Base-by-base conservation (phyloP, 352 stramenopile genomes). In the Globisporangium splendens region DNA sequence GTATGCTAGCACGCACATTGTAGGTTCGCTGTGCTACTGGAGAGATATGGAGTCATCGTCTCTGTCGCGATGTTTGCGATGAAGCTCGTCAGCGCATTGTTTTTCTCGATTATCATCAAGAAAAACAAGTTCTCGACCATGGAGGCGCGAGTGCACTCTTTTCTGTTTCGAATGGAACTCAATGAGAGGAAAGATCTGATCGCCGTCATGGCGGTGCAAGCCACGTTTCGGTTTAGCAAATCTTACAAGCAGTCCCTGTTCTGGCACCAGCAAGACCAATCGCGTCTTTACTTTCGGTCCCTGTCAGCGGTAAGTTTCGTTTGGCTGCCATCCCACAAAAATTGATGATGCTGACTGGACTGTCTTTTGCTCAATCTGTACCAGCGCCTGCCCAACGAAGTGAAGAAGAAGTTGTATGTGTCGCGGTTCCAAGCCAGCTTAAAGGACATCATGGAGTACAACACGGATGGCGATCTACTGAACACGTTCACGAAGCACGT, bases 11-110 rank as follows among this genome's bases (percentile, higher is more conserved):
- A 15, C 60, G 24, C 41, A 22, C 17, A 11, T n/a, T 39, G 22
- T 17, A 97, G 61, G 61, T 97, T 54, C 79, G 89, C 21, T 97
- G 95, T 59, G 79, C 89, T 20, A 98, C 93, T 1, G 93, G 93
- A 14, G 93, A 98, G 63, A 79, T 78, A 14, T 98, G 92, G 91
- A 96, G 22, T 58, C 14, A 53, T 87, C 15, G 50, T 87, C 31
- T 58, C 62, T 8, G 35, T 73, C 15, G 63, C 68, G 0, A 62
- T 65, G 0, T 73, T 59, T n/a, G 22, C 79, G 0, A 69, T 74
- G 44, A 61, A 81, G 8, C 50, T 66, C 24, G 43, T 88, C 1
- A 69, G 60, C 14, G 65, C 76, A 0, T 68, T 88, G 61, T 75
- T 90, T 21, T 79, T 75, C 46, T 85, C 80, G 0, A 63, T 80